Evolutionary conservation across 768 basidiomycete genomes (phyloP), one percentile per base, ranked within the genome.

Genomic region (Punctularia strigosozonata): DNA sequence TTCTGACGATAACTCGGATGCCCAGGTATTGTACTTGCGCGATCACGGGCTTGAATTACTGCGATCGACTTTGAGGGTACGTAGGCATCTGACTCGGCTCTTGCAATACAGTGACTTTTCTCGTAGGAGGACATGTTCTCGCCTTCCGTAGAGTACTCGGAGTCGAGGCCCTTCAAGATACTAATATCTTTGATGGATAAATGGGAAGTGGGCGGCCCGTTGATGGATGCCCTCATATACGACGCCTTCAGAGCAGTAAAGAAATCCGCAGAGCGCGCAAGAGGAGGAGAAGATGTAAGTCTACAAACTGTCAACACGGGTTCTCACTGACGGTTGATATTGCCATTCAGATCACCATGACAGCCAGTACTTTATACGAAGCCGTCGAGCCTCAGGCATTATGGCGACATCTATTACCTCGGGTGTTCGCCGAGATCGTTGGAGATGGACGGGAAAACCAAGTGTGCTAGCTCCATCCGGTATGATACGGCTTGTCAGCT

Each of bases 131-230:
- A 91, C 45, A 89, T 91, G 85, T 65, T 73, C 43, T 59, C 67
- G 8, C 79, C 80, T 2, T 77, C 77, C 2, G 68, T 71, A 36
- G 77, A 79, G 41, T 89, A 88, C 46, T 65, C 81, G 1, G 78
- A 80, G 44, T 82, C 84, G 3, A 65, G 87, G 19, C 89, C 95
- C 0, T 98, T 91, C 72, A 94, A 92, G 59, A 84, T 98, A 24
- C 92, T 95, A 56, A 80, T 98, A 18, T 92, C 90, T 1, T 58
- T 98, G 14, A 64, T 97, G 47, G 95, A 99, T 58, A 95, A 95
- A 57, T 97, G 89, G 86, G 95, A 98, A 56, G 81, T 98, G 32
- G 94, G 94, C 4, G 74, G 72, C 6, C 67, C 72, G 0, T 57
- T 99, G 20, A 90, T 90, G 0, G 81, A 89, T 28, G 66, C 65